Percentiles rank a stretch among this genome's conserved stretches.
phyloP scores from a whole-genome alignment of 2,329 filamentous ascomycete species.

The Elsinoe ampelina region DNA sequence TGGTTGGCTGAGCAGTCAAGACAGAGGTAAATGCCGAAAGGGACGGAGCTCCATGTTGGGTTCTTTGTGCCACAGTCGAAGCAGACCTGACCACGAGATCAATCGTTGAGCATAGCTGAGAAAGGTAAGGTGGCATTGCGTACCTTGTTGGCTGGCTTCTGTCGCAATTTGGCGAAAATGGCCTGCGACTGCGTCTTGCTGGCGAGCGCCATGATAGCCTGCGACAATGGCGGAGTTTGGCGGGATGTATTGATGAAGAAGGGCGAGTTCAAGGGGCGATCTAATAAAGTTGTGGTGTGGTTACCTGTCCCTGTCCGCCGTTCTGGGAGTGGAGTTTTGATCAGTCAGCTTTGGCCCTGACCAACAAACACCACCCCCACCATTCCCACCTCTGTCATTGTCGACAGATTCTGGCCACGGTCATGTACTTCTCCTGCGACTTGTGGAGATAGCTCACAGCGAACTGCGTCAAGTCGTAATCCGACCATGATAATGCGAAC shows the following conservation, averaged over 20 bases:
- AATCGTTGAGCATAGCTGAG: conserved; percentile 21
- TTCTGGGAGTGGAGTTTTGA: background rate
- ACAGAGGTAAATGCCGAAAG: conserved; percentile 94
- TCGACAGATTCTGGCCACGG: background rate
- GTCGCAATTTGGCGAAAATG: conserved; percentile 95
- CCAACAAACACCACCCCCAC: background rate
- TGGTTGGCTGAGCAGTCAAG: conserved; percentile 97
- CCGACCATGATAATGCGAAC: background rate
- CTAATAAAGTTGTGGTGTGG: conserved; percentile 8
- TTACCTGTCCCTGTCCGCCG: background rate
- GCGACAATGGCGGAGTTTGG: background rate
- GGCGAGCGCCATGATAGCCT: conserved; percentile 50
- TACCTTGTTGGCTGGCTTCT: conserved; percentile 91
- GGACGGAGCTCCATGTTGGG: conserved; percentile 95
- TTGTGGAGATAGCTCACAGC: background rate
- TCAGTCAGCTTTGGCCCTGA: conserved; percentile 8
- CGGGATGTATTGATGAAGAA: background rate
- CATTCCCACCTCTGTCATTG: background rate
- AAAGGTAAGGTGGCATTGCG: conserved; percentile 13
- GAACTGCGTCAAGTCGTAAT: background rate
- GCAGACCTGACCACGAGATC: conserved; percentile 58
- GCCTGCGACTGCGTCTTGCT: conserved; percentile 92
- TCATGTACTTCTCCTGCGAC: no score
- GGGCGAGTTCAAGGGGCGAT: conserved; percentile 44
- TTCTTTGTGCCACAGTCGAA: conserved; percentile 98